Evolutionary conservation across 2,329 filamentous ascomycete genomes (phyloP).

Genomic region (Lachnellula arida): DNA sequence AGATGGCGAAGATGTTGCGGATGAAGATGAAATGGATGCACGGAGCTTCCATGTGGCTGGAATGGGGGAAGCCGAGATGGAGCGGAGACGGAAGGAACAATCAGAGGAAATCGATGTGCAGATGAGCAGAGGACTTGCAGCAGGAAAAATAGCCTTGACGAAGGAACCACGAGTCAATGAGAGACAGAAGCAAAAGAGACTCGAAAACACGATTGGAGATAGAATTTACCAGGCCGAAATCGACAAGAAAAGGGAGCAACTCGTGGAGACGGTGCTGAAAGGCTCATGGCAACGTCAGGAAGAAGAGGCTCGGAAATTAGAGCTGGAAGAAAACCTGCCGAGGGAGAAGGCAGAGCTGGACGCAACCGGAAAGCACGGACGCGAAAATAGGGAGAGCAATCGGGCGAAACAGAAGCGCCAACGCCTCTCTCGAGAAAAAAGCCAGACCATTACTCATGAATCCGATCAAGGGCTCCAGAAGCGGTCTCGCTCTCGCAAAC

Average conservation of each 20-base stretch:
- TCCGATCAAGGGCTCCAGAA: background rate
- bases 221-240: background rate
- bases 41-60: background rate
- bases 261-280: background rate
- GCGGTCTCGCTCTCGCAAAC: background rate
- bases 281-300: background rate
- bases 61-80: background rate
- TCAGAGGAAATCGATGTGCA: background rate
- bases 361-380: background rate
- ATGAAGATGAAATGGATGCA: background rate
- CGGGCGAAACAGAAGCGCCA: background rate
- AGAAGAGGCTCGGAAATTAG: too few relatives aligned
- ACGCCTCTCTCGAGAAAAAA: background rate
- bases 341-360: background rate
- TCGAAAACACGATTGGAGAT: background rate
- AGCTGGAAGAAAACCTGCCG: background rate
- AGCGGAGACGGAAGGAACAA: background rate
- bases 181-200: background rate
- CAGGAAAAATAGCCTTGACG: background rate
- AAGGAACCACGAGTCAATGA: background rate
- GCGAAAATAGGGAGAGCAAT: background rate
- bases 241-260: background rate
- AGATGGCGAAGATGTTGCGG: too few relatives aligned
- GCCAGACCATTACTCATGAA: background rate
- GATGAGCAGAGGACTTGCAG: background rate